phyloP scores from a whole-genome alignment of 306 rosid genomes.

The Castanea sativa region DNA sequence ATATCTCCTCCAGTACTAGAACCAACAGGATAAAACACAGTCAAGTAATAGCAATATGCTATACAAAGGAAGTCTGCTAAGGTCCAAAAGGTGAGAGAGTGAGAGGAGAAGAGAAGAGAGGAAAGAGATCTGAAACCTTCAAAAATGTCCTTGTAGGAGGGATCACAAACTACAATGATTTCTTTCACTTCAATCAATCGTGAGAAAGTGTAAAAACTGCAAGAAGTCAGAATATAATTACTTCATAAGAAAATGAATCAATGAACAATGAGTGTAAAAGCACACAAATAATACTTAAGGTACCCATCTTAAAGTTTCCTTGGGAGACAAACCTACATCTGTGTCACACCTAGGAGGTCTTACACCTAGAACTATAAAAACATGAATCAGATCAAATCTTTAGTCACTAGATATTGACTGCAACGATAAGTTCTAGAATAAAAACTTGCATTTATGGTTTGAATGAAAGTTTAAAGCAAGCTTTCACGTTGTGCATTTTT shows the following conservation, averaged over 20 bases:
- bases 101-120: not conserved
- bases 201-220: constrained; percentile 83
- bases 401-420: not conserved
- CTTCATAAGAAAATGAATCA: not conserved
- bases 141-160: constrained; percentile 79
- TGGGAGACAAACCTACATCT: not conserved
- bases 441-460: not conserved
- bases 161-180: constrained; percentile 90
- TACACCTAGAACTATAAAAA: constrained; percentile 2
- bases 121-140: constrained; percentile 40
- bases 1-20: constrained; percentile 1
- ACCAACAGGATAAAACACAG: not conserved
- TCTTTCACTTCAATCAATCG: constrained; percentile 73
- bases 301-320: not conserved
- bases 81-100: not conserved
- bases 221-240: constrained; percentile 18
- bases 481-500: not conserved
- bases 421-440: not conserved
- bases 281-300: not conserved
- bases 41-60: not conserved
- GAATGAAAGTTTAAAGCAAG: not conserved
- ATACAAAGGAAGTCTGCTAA: constrained; percentile 6
- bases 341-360: not conserved
- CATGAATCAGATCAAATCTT: not conserved
- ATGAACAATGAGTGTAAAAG: not conserved